Evolutionary conservation across 208 protist species (phyloP), one percentile per base, ranked within the genome.

Genomic region (Trypanosoma cruzi): DNA sequence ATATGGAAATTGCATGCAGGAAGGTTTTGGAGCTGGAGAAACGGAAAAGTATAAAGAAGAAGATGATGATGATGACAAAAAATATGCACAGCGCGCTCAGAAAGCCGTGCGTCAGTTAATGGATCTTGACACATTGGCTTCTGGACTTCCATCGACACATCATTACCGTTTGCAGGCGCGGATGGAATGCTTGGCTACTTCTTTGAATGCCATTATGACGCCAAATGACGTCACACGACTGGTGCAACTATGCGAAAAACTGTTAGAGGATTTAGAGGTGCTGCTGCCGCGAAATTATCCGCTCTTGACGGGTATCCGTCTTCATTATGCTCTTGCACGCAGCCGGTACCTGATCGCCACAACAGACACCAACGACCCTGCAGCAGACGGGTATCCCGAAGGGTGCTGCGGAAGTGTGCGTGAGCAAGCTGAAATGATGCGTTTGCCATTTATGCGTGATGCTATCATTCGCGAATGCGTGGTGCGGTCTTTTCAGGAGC

Each of bases 361-460:
- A 53, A 28, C 64, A 26, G 64, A 60, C 24, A 71, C 61, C 2
- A 69, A 81, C 48, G 62, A 67, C 29, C 52, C 28, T 22, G 55
- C 50, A 36, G 75, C 64, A 10, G 58, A 59, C 24, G 61, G 59
- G 18, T 54, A 74, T 46, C 11, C 5, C 7, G 72, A 58, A 22
- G 77, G 75, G 13, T 94, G 88, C 64, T 94, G 88, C 73, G 89
- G 85, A 2, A 84, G 82, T 18, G 79, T 90, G 32, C 80, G 89
- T 13, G 77, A 86, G 59, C 69, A 90, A 58, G 68, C 72, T 4
- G 76, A 36, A 22, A 68, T 85, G 49, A 65, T 92, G 67, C 66
- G 52, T 42, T 68, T 81, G 49, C 85, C 89, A 1, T 94, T 85
- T 68, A 68, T 94, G 46, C 65, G 64, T 8, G 85, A 92, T 65